Conservation (phyloP, 2,329 filamentous ascomycete species). For the Triangularia verruculosa region DNA sequence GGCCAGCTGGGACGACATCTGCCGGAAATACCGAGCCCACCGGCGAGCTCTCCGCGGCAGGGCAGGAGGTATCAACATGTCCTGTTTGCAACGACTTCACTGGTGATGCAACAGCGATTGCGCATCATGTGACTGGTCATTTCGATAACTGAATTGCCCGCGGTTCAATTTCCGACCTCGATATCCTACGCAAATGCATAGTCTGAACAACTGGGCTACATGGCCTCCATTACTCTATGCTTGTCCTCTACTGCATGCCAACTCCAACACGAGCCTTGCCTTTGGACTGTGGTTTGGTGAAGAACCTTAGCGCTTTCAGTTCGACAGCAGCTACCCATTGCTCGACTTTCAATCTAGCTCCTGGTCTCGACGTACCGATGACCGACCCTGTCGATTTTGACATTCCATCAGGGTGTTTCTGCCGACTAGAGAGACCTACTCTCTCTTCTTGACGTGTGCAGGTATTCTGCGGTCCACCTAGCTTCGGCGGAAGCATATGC, state of each 20-base stretch:
- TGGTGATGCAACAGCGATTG: conserved; percentile 66
- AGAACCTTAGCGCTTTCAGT: neutral
- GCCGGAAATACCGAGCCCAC: conserved; percentile 1
- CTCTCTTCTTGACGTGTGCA: too few relatives aligned
- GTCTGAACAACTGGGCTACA: neutral
- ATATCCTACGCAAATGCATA: neutral
- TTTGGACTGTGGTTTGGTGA: neutral
- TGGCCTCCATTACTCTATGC: too few relatives aligned
- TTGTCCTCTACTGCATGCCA: neutral
- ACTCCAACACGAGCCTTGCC: too few relatives aligned
- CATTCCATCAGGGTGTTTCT: neutral
- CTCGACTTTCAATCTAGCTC: neutral
- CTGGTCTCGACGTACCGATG: neutral
- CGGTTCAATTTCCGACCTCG: neutral
- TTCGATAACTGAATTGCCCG: conserved; percentile 39
- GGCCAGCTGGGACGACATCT: neutral
- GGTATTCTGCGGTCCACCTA: too few relatives aligned
- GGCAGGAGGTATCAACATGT: conserved; percentile 41
- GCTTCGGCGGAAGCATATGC: neutral
- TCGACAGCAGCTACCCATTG: neutral
- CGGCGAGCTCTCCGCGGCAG: neutral
- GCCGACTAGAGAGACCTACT: neutral
- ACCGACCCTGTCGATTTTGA: neutral
- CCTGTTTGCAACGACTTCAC: conserved; percentile 66
- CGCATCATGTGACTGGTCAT: conserved; percentile 62